A percentile compares a stretch with the other conserved stretches of the same genome.
phyloP scores from a whole-genome alignment of 2,329 filamentous ascomycete genomes.

The Blumeria hordei region DNA sequence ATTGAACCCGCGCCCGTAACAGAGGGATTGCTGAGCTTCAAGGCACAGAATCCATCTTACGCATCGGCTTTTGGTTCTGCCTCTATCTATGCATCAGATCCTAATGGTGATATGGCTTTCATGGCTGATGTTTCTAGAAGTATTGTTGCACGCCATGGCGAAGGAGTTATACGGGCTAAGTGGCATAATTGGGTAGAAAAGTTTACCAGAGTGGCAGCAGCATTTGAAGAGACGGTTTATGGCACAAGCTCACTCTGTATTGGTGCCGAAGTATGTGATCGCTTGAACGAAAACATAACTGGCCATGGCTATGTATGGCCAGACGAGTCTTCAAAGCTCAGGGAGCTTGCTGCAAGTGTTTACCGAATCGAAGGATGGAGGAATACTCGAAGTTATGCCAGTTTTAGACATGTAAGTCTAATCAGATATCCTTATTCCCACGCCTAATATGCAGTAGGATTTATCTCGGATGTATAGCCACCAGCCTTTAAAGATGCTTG shows the following conservation, averaged over 20 bases:
- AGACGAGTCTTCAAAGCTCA: slow-evolving; percentile 55
- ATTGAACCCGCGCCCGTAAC: slow-evolving; percentile 63
- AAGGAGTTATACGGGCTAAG: slow-evolving; percentile 73
- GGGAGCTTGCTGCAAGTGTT: slow-evolving; percentile 76
- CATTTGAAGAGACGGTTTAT: slow-evolving; percentile 89
- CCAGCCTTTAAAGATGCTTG: slow-evolving; percentile 52
- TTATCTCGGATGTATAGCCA: slow-evolving; percentile 38
- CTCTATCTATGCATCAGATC: slow-evolving; percentile 15
- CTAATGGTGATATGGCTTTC: slow-evolving; percentile 71
- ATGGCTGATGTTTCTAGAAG: slow-evolving; percentile 69
- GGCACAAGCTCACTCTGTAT: slow-evolving; percentile 78
- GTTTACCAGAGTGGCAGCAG: slow-evolving; percentile 76
- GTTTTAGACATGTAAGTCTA: slow-evolving; percentile 55
- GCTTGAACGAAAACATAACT: slow-evolving; percentile 30
- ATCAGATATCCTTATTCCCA: slow-evolving; percentile 2
- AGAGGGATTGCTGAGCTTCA: slow-evolving; percentile 70
- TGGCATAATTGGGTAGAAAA: slow-evolving; percentile 89
- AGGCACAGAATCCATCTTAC: slow-evolving; percentile 45
- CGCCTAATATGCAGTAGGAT: slow-evolving; percentile 22
- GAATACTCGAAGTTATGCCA: slow-evolving; percentile 85
- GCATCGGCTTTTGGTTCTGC: slow-evolving; percentile 22
- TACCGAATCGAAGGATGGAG: slow-evolving; percentile 92
- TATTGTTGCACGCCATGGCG: slow-evolving; percentile 66
- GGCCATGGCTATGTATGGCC: slow-evolving; percentile 94
- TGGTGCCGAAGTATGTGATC: slow-evolving; percentile 46